Percentiles rank a stretch among this genome's conserved stretches.
phyloP scores from a whole-genome alignment of 208 protist species.

The Leishmania aethiopica region DNA sequence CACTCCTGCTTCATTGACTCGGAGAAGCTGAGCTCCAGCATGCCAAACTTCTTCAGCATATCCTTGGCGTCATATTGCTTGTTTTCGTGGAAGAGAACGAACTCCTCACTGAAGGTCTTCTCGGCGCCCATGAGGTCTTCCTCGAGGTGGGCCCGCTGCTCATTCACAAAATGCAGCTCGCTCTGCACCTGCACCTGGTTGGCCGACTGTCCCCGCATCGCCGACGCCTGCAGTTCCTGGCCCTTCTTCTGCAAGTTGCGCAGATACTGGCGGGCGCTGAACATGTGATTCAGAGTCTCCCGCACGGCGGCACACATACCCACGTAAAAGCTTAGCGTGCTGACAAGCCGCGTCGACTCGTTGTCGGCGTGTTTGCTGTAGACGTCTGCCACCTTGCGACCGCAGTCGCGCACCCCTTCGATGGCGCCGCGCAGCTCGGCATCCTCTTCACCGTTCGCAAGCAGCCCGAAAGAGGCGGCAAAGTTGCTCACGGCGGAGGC shows the following conservation, averaged over 20 bases:
- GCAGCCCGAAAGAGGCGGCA: conserved; percentile 27
- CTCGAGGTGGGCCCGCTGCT: conserved; percentile 36
- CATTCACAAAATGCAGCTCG: conserved; percentile 38
- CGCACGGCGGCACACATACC: conserved; percentile 79
- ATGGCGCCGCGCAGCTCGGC: conserved; percentile 53
- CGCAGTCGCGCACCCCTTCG: conserved; percentile 58
- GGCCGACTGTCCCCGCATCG: conserved; percentile 30
- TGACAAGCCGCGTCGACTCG: conserved; percentile 74
- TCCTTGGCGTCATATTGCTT: conserved; percentile 85
- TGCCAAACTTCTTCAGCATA: conserved; percentile 74
- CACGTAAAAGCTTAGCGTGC: conserved; percentile 83
- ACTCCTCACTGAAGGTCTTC: conserved; percentile 66
- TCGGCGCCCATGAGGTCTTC: conserved; percentile 38
- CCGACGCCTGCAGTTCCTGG: conserved; percentile 27
- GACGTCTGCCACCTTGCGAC: conserved; percentile 48
- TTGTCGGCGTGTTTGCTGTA: conserved; percentile 72
- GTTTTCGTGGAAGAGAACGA: conserved; percentile 74
- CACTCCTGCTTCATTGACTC: conserved; percentile 69
- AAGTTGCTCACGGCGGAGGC: conserved; percentile 34
- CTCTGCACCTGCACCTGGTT: conserved; percentile 34
- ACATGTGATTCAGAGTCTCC: conserved; percentile 64
- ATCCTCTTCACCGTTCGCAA: conserved; percentile 60
- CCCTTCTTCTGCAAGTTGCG: conserved; percentile 33
- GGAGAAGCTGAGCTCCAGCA: conserved; percentile 83
- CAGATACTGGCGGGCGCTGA: conserved; percentile 35